phyloP scores from a whole-genome alignment of 176 grass and related monocot genomes.

The Leersia perrieri region DNA sequence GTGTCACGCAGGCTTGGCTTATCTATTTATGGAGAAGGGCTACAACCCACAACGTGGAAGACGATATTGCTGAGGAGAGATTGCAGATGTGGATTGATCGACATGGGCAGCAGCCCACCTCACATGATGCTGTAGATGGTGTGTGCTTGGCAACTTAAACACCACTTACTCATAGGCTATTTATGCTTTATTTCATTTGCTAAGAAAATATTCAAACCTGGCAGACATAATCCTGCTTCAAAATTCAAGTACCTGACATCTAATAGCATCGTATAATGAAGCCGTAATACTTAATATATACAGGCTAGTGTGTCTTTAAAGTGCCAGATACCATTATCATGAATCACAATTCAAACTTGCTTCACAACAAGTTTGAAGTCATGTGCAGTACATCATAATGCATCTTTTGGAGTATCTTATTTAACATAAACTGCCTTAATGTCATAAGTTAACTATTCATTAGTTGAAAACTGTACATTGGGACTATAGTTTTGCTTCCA shows the following conservation, averaged over 20 bases:
- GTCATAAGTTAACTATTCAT: slow-evolving; percentile 1
- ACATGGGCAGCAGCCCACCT: slow-evolving; percentile 63
- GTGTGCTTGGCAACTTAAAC: neutral
- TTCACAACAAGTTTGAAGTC: neutral
- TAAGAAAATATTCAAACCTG: neutral
- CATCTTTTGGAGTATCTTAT: slow-evolving; percentile 20
- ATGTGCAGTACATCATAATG: neutral
- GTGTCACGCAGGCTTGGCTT: slow-evolving; percentile 64
- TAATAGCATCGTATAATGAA: neutral
- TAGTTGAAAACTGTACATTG: neutral
- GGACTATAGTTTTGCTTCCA: neutral
- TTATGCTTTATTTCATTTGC: neutral
- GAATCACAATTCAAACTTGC: neutral
- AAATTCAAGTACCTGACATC: neutral
- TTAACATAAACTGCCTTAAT: neutral
- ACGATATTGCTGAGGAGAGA: slow-evolving; percentile 86
- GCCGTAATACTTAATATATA: neutral
- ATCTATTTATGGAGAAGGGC: slow-evolving; percentile 93
- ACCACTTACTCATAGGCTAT: neutral
- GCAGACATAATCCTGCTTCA: neutral
- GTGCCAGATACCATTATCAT: neutral
- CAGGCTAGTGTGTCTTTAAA: neutral
- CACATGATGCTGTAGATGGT: slow-evolving; percentile 91
- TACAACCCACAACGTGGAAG: slow-evolving; percentile 65
- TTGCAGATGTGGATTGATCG: slow-evolving; percentile 74